Conservation (phyloP, 1,139 yeast genomes). For the Protomyces gravidus region DNA sequence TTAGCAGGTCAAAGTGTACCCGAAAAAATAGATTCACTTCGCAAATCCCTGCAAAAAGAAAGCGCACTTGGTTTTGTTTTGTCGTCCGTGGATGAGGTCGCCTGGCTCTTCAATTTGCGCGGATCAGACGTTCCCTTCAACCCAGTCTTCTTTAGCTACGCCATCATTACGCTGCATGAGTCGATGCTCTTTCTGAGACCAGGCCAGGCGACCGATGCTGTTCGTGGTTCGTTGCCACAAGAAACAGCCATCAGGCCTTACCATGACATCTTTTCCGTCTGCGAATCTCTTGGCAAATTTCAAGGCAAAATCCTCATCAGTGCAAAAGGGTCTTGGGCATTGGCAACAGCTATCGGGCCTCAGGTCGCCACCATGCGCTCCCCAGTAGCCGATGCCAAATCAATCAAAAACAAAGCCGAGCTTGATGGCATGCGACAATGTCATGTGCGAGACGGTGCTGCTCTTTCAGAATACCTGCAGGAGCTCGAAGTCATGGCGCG, state of each 20-base stretch:
- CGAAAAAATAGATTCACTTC: conserved; percentile 48
- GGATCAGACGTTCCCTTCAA: conserved; percentile 52
- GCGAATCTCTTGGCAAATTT: conserved; percentile 2
- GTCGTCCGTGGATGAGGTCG: conserved; percentile 80
- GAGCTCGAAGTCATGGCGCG: conserved; percentile 73
- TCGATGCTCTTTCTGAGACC: conserved; percentile 68
- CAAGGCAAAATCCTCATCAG: conserved; percentile 53
- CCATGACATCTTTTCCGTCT: conserved; percentile 38
- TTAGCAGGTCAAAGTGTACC: conserved; percentile 46
- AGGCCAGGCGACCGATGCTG: conserved; percentile 52
- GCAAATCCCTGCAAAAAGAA: conserved; percentile 46
- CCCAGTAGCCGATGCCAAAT: conserved; percentile 65
- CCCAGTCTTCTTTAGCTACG: conserved; percentile 84
- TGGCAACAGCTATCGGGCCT: conserved; percentile 53
- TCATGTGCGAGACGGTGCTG: conserved; percentile 83
- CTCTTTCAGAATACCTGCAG: conserved; percentile 69
- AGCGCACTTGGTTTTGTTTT: conserved; percentile 52
- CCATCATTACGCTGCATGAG: conserved; percentile 59
- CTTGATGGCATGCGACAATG: conserved; percentile 70
- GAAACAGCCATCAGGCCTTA: conserved; percentile 41
- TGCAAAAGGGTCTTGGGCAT: conserved; percentile 73
- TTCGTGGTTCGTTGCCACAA: conserved; percentile 37
- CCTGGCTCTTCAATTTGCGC: conserved; percentile 40
- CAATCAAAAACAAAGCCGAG: conserved; percentile 71
- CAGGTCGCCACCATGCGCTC: conserved; percentile 52